Percentiles rank a stretch among this genome's conserved stretches.
Evolutionary conservation across 306 rosid species (phyloP).

Genomic region (Rubus idaeus): DNA sequence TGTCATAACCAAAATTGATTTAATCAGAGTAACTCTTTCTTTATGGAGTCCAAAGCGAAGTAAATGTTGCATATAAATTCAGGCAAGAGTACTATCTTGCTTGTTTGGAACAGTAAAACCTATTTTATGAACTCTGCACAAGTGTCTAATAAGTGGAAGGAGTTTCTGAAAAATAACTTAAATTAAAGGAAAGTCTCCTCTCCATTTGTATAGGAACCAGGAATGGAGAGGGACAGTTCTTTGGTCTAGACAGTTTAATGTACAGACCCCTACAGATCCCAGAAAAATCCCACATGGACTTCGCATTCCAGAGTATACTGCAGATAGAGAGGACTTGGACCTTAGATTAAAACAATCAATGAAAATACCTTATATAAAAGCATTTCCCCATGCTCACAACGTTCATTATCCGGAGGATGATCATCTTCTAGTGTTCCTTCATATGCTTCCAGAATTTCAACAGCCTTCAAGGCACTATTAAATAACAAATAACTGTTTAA

Average conservation of each 20-base stretch:
- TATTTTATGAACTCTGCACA: not conserved
- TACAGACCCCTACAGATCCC: not conserved
- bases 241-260: not conserved
- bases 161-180: not conserved
- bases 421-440: constrained; percentile 98
- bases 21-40: not conserved
- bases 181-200: not conserved
- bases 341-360: constrained; percentile 12
- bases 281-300: not conserved
- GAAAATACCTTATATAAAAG: constrained; percentile 79
- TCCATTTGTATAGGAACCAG: not conserved
- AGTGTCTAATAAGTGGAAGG: not conserved
- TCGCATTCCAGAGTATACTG: not conserved
- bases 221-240: not conserved
- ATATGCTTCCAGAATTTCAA: constrained; percentile 97
- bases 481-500: constrained; percentile 19
- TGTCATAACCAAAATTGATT: not conserved
- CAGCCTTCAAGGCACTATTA: constrained; percentile 77
- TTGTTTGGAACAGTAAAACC: not conserved
- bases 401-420: constrained; percentile 92
- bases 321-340: constrained; percentile 18
- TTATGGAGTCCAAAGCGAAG: not conserved
- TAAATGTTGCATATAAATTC: too few species aligned
- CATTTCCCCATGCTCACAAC: constrained; percentile 99
- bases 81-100: not conserved